Base-by-base conservation (phyloP, 1,284 basidiomycete species). In the Porphyrellus sp. region DNA sequence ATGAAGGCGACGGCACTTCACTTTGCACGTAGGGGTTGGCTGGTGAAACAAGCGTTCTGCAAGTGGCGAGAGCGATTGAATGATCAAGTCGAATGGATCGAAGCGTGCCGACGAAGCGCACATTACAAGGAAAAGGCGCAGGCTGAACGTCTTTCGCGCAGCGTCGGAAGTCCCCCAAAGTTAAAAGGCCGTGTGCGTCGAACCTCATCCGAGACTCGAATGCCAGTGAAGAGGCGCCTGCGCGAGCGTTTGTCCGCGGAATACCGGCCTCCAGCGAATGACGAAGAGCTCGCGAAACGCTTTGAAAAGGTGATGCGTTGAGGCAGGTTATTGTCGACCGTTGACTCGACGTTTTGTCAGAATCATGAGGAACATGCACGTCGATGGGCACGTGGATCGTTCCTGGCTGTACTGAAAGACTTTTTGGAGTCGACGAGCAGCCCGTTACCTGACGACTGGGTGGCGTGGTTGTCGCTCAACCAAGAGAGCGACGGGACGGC, bases 381-480 rank as follows among this genome's bases (percentile, higher is more conserved):
- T 20, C 79, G 85, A 35, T 89, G 87, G 87, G 81, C 83, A 0
- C 75, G 74, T 46, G 84, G 84, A 15, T 82, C 85, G 0, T 87
- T 89, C 71, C 72, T 86, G 2, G 65, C 73, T 23, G 69, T 75
- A 13, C 66, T 84, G 15, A 71, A 72, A 37, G 60, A 65, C 16
- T 74, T 76, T 46, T 60, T 82, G 35, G 68, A 74, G 51, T 64
- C 60, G 11, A 58, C 54, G 30, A 55, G n/a, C 51, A 61, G 30
- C 61, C 59, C 51, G 49, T 52, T 59, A 55, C 64, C 61, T 30
- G 62, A 62, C 8, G 62, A 72, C 24, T 87, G 84, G 83, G 72
- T 74, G 23, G 64, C 54, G 21, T 89, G 86, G 87, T 60, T 89
- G n/a, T 86, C 86, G 3, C 72, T 81, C 62, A 89, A 89, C 61